These are phyloP conservation scores for Aspergillus aculeatinus DNA, from an alignment of 2,329 filamentous ascomycete genomes.

Conservation along the genomic window DNA sequence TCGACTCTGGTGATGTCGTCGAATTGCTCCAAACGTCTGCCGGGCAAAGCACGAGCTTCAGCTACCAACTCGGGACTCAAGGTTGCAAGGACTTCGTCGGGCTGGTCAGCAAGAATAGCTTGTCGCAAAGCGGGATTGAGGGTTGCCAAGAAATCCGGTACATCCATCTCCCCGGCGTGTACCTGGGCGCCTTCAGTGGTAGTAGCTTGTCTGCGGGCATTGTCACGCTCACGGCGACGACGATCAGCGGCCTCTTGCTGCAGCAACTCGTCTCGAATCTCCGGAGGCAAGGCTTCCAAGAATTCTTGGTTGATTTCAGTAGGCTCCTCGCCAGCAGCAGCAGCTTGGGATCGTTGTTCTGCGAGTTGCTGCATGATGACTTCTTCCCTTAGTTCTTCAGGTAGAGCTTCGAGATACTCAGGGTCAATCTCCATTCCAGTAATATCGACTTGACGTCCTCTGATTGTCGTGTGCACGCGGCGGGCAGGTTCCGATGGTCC, in stretches of 20 bases:
- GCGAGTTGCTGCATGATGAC: constrained; percentile 90
- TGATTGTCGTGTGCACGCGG: constrained; percentile 77
- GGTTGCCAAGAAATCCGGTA: constrained; percentile 87
- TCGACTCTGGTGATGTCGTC: constrained; percentile 43
- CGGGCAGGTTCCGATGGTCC: constrained; percentile 49
- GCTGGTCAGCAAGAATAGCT: constrained; percentile 86
- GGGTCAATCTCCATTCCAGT: constrained; percentile 92
- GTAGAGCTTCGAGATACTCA: constrained; percentile 94
- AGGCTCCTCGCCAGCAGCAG: constrained; percentile 64
- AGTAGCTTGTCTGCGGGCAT: constrained; percentile 66
- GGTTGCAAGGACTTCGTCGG: constrained; percentile 79
- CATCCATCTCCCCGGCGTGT: constrained; percentile 80
- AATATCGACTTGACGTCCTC: constrained; percentile 86
- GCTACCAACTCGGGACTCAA: constrained; percentile 82
- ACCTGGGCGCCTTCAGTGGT: constrained; percentile 48
- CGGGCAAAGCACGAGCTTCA: constrained; percentile 73
- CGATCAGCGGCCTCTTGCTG: constrained; percentile 88
- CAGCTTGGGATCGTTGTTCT: constrained; percentile 76
- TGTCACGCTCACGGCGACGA: constrained; percentile 81
- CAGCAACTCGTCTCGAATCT: constrained; percentile 85
- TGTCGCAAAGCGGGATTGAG: constrained; percentile 81
- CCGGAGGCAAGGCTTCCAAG: constrained; percentile 83
- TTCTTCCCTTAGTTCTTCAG: constrained; percentile 92
- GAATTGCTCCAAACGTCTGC: constrained; percentile 57
- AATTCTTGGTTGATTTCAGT: constrained; percentile 81